phyloP scores from a whole-genome alignment of 2,329 filamentous ascomycete genomes.

The Anthostomella pinea region DNA sequence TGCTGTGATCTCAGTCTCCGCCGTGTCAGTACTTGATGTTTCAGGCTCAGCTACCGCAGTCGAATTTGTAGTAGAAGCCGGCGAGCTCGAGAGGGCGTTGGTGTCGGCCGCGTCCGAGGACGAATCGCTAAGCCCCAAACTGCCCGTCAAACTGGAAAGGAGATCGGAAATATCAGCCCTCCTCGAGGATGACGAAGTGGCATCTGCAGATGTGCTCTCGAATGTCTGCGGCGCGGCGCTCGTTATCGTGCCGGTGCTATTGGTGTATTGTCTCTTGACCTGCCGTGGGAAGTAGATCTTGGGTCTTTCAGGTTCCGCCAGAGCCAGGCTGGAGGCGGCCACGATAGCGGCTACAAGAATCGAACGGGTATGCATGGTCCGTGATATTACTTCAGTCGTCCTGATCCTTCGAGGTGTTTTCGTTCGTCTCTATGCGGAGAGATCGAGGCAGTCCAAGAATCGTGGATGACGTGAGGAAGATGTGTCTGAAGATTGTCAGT shows the following conservation, averaged over 20 bases:
- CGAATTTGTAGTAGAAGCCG: constrained; percentile 1
- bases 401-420: constrained; percentile 12
- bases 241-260: constrained; percentile 33
- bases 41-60: constrained; percentile 1
- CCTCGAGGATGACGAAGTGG: constrained; percentile 20
- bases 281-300: constrained; percentile 43
- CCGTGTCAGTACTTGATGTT: constrained; percentile 7
- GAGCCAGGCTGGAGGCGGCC: constrained; percentile 36
- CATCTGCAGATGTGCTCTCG: too few relatives aligned
- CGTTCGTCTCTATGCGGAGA: constrained; percentile 8
- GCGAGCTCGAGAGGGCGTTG: constrained; percentile 9
- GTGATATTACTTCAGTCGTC: constrained; percentile 17
- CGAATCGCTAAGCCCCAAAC: neutral
- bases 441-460: constrained; percentile 12
- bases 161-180: constrained; percentile 16
- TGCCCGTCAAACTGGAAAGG: constrained; percentile 2
- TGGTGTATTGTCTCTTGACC: constrained; percentile 39
- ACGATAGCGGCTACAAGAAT: constrained; percentile 35
- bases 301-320: constrained; percentile 34
- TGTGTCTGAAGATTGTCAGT: constrained; percentile 20
- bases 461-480: too few relatives aligned
- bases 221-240: constrained; percentile 23
- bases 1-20: constrained; percentile 10
- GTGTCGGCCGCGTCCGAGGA: too few relatives aligned
- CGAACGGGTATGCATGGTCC: constrained; percentile 29